A percentile compares a stretch with the other conserved stretches of the same genome.
These are phyloP conservation scores for Phytophthora fragariae DNA, from an alignment of 352 stramenopile species.

Conservation along the genomic window DNA sequence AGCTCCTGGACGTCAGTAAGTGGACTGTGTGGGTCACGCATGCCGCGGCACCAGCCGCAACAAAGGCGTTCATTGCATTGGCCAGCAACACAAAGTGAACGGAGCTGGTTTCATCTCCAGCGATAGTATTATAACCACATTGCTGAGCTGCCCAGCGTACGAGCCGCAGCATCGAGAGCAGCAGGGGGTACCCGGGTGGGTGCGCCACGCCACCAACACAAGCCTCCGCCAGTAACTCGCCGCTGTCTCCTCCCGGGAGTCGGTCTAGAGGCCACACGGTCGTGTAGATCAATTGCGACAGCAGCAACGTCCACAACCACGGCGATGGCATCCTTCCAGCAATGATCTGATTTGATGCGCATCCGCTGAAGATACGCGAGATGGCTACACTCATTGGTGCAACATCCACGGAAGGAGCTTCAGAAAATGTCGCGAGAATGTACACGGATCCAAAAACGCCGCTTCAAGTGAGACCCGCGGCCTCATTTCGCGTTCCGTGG, in stretches of 20 bases:
- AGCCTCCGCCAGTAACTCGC: conserved; percentile 92
- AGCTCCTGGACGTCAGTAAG: conserved; percentile 26
- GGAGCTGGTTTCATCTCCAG: not conserved
- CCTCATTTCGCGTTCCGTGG: conserved; percentile 13
- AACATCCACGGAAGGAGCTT: not conserved
- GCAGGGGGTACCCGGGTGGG: conserved; percentile 93
- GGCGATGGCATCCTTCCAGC: conserved; percentile 17
- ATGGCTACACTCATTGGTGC: not conserved
- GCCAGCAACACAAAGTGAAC: conserved; percentile 43
- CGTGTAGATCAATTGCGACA: conserved; percentile 35
- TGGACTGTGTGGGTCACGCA: conserved; percentile 50
- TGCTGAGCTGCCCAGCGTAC: conserved; percentile 8
- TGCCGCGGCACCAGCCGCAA: conserved; percentile 43
- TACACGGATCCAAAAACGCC: conserved; percentile 10
- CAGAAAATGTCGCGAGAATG: conserved; percentile 11
- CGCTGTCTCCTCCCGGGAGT: conserved; percentile 86
- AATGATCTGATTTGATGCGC: conserved; percentile 10
- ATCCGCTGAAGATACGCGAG: conserved; percentile 25
- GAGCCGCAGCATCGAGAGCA: conserved; percentile 72
- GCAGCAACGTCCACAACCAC: conserved; percentile 39
- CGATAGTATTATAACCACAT: conserved; percentile 1
- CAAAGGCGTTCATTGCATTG: conserved; percentile 47
- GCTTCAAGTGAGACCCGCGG: conserved; percentile 15
- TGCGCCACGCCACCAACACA: conserved; percentile 92
- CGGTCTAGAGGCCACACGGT: conserved; percentile 21